Conservation (phyloP, 768 basidiomycete genomes). For the Naganishia vaughanmartiniae region DNA sequence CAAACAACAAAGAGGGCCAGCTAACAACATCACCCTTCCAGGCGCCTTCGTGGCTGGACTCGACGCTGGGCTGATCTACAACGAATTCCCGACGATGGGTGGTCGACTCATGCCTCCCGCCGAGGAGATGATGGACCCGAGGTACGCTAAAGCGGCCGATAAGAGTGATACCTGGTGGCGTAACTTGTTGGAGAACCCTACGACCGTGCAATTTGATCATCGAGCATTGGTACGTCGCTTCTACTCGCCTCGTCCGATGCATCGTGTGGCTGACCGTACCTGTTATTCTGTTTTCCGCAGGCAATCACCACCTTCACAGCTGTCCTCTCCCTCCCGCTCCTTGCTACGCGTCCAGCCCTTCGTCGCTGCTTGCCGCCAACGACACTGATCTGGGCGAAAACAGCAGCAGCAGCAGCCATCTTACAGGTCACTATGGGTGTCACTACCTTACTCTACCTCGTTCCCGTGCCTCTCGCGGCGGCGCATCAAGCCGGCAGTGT, state of each 20-base stretch:
- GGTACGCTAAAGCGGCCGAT: constrained; percentile 69
- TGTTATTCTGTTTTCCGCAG: too few species aligned
- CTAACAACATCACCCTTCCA: constrained; percentile 45
- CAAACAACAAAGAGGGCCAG: neutral
- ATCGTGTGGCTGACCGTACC: neutral
- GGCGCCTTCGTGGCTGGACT: constrained; percentile 98
- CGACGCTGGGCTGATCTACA: constrained; percentile 94
- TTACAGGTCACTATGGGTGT: constrained; percentile 75
- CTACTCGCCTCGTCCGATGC: neutral
- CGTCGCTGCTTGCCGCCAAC: constrained; percentile 62
- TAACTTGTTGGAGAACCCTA: constrained; percentile 95
- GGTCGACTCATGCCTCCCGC: constrained; percentile 75
- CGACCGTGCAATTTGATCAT: constrained; percentile 95
- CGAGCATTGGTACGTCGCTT: constrained; percentile 70
- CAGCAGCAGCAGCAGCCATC: constrained; percentile 50
- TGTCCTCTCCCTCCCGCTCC: constrained; percentile 36
- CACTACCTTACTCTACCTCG: constrained; percentile 82
- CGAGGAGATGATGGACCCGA: constrained; percentile 73
- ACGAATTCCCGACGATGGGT: constrained; percentile 97
- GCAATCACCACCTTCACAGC: constrained; percentile 76
- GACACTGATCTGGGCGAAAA: constrained; percentile 69
- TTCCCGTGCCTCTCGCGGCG: constrained; percentile 87
- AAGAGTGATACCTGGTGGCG: constrained; percentile 86
- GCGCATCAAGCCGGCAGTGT: constrained; percentile 95
- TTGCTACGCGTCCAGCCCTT: constrained; percentile 56